These are phyloP conservation scores for Arxiozyma bovina DNA, from an alignment of 1,139 yeast species.

Conservation along the genomic window DNA sequence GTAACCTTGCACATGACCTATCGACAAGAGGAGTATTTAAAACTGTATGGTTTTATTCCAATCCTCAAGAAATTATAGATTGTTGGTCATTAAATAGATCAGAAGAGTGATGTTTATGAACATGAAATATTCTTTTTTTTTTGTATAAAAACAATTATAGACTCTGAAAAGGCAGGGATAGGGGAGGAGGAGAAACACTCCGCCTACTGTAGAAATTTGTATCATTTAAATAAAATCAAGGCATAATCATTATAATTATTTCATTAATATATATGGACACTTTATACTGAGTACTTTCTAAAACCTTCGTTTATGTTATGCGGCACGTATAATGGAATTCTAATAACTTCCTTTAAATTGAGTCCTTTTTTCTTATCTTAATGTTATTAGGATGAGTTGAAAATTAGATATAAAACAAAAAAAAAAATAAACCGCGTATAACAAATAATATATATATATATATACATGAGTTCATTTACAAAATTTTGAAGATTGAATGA, in stretches of 20 bases:
- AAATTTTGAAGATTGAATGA: no score
- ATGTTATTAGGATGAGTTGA: not conserved
- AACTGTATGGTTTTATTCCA: conserved; percentile 18
- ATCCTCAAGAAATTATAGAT: conserved; percentile 15
- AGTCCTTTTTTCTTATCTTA: not conserved
- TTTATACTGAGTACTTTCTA: not conserved
- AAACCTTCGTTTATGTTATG: not conserved
- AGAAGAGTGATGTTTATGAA: not conserved
- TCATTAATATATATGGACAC: not conserved
- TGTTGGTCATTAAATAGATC: conserved; percentile 11
- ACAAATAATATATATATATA: no score
- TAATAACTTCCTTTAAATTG: not conserved
- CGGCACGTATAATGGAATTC: not conserved
- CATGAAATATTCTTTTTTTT: no score
- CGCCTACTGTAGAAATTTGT: no score
- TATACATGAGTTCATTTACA: no score
- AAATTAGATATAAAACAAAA: no score
- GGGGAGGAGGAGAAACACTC: no score
- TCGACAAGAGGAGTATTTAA: conserved; percentile 14
- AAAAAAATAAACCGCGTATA: no score
- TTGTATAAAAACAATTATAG: no score
- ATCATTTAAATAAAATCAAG: no score
- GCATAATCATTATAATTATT: no score
- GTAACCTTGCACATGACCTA: conserved; percentile 6
- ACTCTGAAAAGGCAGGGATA: no score